Conservation (phyloP, 2,329 filamentous ascomycete species). For the Aspergillus hortae region DNA sequence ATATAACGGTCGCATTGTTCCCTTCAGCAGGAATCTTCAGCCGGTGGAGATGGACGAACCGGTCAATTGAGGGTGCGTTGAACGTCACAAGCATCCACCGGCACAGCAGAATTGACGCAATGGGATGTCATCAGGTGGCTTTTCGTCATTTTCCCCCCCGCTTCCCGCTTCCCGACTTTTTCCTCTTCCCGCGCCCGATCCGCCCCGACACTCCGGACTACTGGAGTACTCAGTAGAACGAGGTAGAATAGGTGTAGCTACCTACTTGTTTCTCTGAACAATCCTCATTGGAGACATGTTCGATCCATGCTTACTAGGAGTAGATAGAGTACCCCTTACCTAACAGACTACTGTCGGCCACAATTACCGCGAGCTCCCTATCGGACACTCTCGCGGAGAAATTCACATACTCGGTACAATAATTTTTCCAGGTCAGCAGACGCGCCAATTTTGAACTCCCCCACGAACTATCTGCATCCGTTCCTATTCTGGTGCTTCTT, state of each 20-base stretch:
- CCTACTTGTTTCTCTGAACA: too few species aligned
- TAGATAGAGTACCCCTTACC: too few species aligned
- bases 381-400: background rate
- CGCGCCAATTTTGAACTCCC: conserved; percentile 14
- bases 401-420: conserved; percentile 2
- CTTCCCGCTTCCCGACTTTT: conserved; percentile 11
- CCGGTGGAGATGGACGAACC: background rate
- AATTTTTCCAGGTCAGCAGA: conserved; percentile 20
- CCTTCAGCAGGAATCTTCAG: background rate
- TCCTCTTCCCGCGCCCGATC: conserved; percentile 13
- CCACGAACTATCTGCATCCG: background rate
- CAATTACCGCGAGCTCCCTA: too few species aligned
- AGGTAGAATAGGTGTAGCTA: too few species aligned
- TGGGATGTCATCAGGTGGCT: background rate
- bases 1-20: background rate
- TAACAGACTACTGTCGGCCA: too few species aligned
- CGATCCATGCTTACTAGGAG: too few species aligned
- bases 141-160: background rate
- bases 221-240: too few species aligned
- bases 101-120: background rate
- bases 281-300: too few species aligned
- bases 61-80: background rate
- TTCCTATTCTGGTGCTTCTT: conserved; percentile 2
- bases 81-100: background rate
- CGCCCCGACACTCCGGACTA: conserved; percentile 10